A percentile compares a stretch with the other conserved stretches of the same genome.
These are phyloP conservation scores for Lecanicillium sp. DNA, from an alignment of 2,329 filamentous ascomycete species.

Conservation along the genomic window DNA sequence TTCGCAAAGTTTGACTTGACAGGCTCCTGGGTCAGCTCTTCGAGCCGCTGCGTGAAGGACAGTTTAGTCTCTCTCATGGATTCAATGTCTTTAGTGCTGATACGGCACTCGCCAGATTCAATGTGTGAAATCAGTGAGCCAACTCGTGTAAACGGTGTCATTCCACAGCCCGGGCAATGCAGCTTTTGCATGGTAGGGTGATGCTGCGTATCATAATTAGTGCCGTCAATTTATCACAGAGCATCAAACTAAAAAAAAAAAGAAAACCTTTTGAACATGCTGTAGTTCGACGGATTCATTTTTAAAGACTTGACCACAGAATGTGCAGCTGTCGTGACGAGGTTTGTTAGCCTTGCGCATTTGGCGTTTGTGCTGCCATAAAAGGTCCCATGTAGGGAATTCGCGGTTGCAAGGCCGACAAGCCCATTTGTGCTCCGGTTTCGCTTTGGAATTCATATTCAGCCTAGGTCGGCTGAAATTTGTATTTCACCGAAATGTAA, in stretches of 20 bases:
- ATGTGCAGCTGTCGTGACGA: slow-evolving; percentile 27
- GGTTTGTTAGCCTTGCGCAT: slow-evolving; percentile 15
- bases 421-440: neutral
- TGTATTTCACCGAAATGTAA: neutral
- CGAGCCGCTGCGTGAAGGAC: slow-evolving; percentile 23
- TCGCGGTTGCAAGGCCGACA: slow-evolving; percentile 21
- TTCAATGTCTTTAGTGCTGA: slow-evolving; percentile 25
- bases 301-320: slow-evolving; percentile 28
- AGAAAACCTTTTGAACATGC: slow-evolving; percentile 28
- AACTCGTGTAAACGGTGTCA: slow-evolving; percentile 26
- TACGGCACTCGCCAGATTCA: slow-evolving; percentile 31
- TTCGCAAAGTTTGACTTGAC: slow-evolving; percentile 19
- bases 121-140: slow-evolving; percentile 35
- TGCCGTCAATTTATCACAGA: no score
- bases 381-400: slow-evolving; percentile 17
- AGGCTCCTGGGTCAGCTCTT: slow-evolving; percentile 16
- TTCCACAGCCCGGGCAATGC: slow-evolving; percentile 36
- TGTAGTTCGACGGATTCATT: slow-evolving; percentile 19
- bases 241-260: neutral
- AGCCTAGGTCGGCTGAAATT: no score
- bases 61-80: slow-evolving; percentile 27
- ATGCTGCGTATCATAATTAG: slow-evolving; percentile 16
- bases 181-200: slow-evolving; percentile 33
- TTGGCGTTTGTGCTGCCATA: slow-evolving; percentile 21
- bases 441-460: no score